phyloP scores from a whole-genome alignment of 2,329 filamentous ascomycete species.

The Alternaria triticimaculans region DNA sequence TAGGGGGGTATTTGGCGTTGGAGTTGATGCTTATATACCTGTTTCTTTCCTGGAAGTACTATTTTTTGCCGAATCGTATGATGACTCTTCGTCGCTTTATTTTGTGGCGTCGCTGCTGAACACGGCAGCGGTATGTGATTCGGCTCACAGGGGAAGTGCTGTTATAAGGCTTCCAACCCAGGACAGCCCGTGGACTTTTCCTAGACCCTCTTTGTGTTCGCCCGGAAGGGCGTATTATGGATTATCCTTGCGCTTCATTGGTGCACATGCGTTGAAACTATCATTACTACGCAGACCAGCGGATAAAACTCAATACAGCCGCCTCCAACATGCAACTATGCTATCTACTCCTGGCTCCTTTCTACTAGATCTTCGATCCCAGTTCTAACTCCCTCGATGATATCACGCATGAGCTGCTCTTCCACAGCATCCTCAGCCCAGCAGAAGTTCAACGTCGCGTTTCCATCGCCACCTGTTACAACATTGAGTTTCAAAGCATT shows the following conservation, averaged over 20 bases:
- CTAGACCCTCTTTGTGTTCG: not conserved
- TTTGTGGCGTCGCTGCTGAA: not conserved
- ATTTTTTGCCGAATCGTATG: not conserved
- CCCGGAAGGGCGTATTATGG: not conserved
- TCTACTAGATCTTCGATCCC: not conserved
- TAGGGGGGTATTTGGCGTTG: not conserved
- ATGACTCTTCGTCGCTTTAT: not conserved
- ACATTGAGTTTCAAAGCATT: conserved; percentile 49
- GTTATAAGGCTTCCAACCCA: not conserved
- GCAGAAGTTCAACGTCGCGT: conserved; percentile 49
- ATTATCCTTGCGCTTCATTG: not conserved
- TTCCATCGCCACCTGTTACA: conserved; percentile 55
- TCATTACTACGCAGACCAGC: not conserved
- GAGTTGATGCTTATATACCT: not conserved
- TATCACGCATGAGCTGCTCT: conserved; percentile 26
- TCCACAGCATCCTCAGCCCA: conserved; percentile 52
- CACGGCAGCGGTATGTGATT: not conserved
- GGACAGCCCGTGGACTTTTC: not conserved
- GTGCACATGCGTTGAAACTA: not conserved
- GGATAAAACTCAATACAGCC: not conserved
- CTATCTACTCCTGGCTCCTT: not conserved
- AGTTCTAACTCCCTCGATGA: conserved; percentile 16
- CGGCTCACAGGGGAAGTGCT: not conserved
- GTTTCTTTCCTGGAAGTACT: not conserved
- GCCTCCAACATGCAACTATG: not conserved